Evolutionary conservation across 2,329 filamentous ascomycete genomes (phyloP), one percentile per base, ranked within the genome.

Genomic region (Colletotrichum orchidophilum): DNA sequence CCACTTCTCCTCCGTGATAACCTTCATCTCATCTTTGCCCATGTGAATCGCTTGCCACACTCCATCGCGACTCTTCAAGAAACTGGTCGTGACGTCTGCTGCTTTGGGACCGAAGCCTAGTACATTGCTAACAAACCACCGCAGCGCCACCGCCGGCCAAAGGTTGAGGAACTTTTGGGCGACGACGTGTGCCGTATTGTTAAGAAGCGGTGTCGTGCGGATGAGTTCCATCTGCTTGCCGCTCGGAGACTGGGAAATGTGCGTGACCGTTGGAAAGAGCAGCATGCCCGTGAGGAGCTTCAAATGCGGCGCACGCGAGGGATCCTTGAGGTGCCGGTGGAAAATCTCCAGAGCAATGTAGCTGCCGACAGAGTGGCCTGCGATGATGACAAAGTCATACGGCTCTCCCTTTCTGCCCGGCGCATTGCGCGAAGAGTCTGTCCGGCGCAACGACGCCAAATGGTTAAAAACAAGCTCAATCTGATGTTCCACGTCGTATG

Each of bases 331-430:
- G 72, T 90, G 86, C 11, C 89, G 84, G 72, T 90, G 84, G 58
- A 93, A 87, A 33, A 93, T 81, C 78, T 95, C 92, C 73, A 94
- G 87, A 3, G 87, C 83, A 24, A 95, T 91, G 78, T 93, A 95
- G 11, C 89, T 84, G 27, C 93, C 93, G 1, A 95, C 91, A 0
- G 92, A 94, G 80, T 95, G 93, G 4, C 92, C 93, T 60, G 93
- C 87, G 18, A 95, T 81, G 8, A 94, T 84, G 21, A 94, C 87
- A 60, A 84, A 84, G 76, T 90, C 85, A 73, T 88, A 91, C 0
- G 81, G 78, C 57, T 79, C 75, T 42, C 80, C 82, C 49, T 79
- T 73, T 1, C 76, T 75, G 6, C 77, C 64, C 3, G 76, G 77
- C 2, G 71, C 73, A 33, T 67, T 71, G 3, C 76, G 73, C 18